Evolutionary conservation across 257 asterid genomes (phyloP).

Genomic region (Lithospermum erythrorhizon): DNA sequence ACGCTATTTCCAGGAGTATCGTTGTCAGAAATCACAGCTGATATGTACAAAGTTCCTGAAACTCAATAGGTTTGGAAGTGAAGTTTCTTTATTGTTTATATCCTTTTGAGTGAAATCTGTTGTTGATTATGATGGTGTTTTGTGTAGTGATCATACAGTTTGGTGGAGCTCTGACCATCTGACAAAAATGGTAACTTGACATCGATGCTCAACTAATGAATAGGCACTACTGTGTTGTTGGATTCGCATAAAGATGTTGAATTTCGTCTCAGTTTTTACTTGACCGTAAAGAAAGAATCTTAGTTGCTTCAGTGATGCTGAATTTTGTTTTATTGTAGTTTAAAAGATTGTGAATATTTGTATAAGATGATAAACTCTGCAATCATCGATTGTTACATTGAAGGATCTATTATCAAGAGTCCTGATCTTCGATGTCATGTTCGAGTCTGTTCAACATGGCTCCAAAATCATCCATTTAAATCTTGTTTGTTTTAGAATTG

Average conservation of each 20-base stretch:
- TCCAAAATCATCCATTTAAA: too few relatives aligned
- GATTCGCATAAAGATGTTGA: neutral
- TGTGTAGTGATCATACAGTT: neutral
- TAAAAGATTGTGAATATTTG: neutral
- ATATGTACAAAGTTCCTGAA: slow-evolving; percentile 60
- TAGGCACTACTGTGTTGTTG: neutral
- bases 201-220: neutral
- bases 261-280: neutral
- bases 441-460: too few relatives aligned
- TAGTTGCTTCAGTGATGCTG: neutral
- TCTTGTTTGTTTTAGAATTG: too few relatives aligned
- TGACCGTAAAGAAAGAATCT: neutral
- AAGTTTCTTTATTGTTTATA: neutral
- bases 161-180: neutral
- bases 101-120: too few relatives aligned
- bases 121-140: too few relatives aligned
- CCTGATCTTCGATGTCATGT: too few relatives aligned
- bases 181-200: neutral
- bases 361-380: neutral
- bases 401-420: too few relatives aligned
- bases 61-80: slow-evolving; percentile 6
- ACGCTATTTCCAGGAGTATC: slow-evolving; percentile 60
- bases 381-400: too few relatives aligned
- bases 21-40: slow-evolving; percentile 64
- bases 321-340: neutral